Conservation (phyloP, 164 flowering plant species). For the Chimonanthus praecox region DNA sequence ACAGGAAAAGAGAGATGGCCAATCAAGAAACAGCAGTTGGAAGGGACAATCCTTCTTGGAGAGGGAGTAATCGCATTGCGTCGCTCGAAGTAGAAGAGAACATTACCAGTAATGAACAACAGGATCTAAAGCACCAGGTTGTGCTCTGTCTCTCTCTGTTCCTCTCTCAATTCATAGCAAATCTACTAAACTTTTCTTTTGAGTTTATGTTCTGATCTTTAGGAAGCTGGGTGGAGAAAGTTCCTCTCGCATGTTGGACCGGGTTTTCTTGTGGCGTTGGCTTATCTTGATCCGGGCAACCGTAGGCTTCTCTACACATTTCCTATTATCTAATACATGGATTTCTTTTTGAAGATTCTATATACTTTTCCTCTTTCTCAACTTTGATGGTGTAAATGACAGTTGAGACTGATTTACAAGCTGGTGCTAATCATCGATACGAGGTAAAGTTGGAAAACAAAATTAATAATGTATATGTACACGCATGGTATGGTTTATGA, state of each 20-base stretch:
- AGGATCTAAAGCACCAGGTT: slow-evolving; percentile 15
- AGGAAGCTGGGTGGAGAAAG: slow-evolving; percentile 52
- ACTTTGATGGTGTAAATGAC: slow-evolving; percentile 4
- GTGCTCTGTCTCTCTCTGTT: neutral
- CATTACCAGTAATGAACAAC: neutral
- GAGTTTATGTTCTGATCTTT: neutral
- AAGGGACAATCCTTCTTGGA: slow-evolving; percentile 15
- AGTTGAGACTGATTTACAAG: slow-evolving; percentile 86
- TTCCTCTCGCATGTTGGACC: slow-evolving; percentile 65
- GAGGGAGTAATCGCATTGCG: slow-evolving; percentile 39
- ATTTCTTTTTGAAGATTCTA: slow-evolving; percentile 2
- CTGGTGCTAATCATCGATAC: slow-evolving; percentile 65
- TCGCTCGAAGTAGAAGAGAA: slow-evolving; percentile 22
- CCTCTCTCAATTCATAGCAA: neutral
- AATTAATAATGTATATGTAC: neutral
- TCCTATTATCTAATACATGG: neutral
- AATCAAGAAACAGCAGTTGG: neutral
- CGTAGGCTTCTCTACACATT: slow-evolving; percentile 26
- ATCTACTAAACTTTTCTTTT: neutral
- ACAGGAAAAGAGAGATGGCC: neutral
- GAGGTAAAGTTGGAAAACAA: slow-evolving; percentile 34
- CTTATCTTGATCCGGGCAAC: slow-evolving; percentile 77
- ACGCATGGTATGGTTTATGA: neutral
- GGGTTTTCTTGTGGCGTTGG: slow-evolving; percentile 72
- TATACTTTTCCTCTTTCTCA: neutral